Percentiles rank a stretch among this genome's conserved stretches.
Conservation (phyloP, 306 rosid genomes). For the Castanopsis chinensis region DNA sequence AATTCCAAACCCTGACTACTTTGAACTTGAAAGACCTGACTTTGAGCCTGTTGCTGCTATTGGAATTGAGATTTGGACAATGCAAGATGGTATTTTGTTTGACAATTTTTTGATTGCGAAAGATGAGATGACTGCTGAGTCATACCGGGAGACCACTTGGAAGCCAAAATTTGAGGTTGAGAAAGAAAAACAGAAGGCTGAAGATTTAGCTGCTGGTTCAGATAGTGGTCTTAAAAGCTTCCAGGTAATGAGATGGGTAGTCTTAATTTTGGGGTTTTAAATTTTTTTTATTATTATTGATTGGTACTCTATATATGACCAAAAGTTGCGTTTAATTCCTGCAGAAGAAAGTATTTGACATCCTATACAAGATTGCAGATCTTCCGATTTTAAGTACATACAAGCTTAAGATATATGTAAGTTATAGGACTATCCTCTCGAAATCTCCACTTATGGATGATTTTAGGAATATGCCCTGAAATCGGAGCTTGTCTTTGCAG, state of each 20-base stretch:
- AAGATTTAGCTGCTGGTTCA: slow-evolving; percentile 47
- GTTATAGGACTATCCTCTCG: slow-evolving; percentile 1
- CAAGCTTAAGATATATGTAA: slow-evolving; percentile 59
- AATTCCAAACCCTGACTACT: slow-evolving; percentile 83
- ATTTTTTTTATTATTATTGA: too few relatives aligned
- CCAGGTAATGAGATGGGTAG: slow-evolving; percentile 44
- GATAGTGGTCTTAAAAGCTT: slow-evolving; percentile 59
- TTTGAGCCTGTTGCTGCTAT: slow-evolving; percentile 82
- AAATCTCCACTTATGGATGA: background rate
- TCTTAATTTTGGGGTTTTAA: background rate
- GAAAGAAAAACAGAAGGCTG: slow-evolving; percentile 82
- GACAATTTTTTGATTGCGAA: slow-evolving; percentile 74
- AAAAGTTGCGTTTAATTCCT: slow-evolving; percentile 4
- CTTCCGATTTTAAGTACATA: slow-evolving; percentile 64
- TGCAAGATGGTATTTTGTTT: slow-evolving; percentile 91
- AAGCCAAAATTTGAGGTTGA: slow-evolving; percentile 80
- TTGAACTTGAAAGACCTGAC: slow-evolving; percentile 67
- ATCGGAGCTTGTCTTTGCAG: slow-evolving; percentile 36
- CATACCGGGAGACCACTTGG: slow-evolving; percentile 72
- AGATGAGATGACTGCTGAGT: slow-evolving; percentile 68
- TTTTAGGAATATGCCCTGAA: slow-evolving; percentile 13
- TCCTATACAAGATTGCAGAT: slow-evolving; percentile 78
- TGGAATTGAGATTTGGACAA: slow-evolving; percentile 98
- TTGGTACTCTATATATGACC: background rate
- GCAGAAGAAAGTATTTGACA: slow-evolving; percentile 82